Conservation (phyloP, 495 filamentous ascomycete species). For the Tuber indicum region DNA sequence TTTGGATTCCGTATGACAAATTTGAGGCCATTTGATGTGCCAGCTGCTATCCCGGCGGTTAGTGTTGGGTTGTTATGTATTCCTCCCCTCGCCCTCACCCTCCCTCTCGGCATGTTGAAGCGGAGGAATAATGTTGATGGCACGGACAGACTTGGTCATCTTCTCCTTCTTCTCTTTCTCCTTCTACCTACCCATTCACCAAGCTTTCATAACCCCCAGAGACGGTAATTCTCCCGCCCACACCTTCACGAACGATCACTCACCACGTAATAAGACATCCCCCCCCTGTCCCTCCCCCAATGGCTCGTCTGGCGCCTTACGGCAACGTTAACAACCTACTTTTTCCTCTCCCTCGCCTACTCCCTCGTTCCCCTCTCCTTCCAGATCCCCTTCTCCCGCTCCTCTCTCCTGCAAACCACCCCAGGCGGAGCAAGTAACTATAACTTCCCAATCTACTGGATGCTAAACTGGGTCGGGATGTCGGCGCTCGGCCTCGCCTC, state of each 20-base stretch:
- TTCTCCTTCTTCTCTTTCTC: constrained; percentile 65
- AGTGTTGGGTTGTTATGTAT: constrained; percentile 58
- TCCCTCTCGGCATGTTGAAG: background rate
- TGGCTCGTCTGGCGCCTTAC: constrained; percentile 57
- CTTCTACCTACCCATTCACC: constrained; percentile 64
- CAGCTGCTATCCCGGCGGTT: constrained; percentile 54
- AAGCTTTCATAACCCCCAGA: constrained; percentile 48
- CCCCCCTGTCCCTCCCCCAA: constrained; percentile 56
- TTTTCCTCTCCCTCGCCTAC: constrained; percentile 63
- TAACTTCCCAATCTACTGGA: constrained; percentile 66
- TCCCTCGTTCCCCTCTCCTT: constrained; percentile 61
- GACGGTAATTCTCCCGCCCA: background rate
- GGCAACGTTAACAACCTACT: constrained; percentile 57
- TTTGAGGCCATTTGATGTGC: constrained; percentile 57
- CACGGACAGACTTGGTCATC: constrained; percentile 54
- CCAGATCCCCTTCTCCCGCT: constrained; percentile 56
- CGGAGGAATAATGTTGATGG: background rate
- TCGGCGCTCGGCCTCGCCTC: constrained; percentile 60
- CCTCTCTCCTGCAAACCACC: constrained; percentile 45
- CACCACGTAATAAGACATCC: constrained; percentile 44
- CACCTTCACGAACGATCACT: background rate
- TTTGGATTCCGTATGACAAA: constrained; percentile 58
- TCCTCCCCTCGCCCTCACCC: background rate
- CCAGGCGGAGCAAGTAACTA: constrained; percentile 53
- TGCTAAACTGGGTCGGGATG: constrained; percentile 69